These are phyloP conservation scores for Fusarium sp. DNA, from an alignment of 2,329 filamentous ascomycete genomes.

Conservation along the genomic window DNA sequence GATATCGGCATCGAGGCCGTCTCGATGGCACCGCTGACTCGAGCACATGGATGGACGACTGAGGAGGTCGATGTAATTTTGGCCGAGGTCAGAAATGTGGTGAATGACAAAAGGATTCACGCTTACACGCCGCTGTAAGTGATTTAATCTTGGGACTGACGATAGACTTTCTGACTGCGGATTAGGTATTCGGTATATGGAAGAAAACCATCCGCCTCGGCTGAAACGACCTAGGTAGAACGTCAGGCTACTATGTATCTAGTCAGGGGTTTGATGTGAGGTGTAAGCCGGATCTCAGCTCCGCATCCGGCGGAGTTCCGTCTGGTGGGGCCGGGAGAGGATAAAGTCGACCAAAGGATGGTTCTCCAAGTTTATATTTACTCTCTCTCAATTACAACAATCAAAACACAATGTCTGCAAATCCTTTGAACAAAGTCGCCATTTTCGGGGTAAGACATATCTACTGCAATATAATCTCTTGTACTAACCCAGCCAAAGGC, in stretches of 20 bases:
- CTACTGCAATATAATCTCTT: fast-evolving
- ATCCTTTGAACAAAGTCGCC: conserved; percentile 9
- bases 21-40: conserved; percentile 31
- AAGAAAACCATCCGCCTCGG: neutral
- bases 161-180: neutral
- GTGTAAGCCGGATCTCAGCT: neutral
- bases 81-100: conserved; percentile 22
- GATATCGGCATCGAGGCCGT: conserved; percentile 31
- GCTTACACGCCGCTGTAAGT: conserved; percentile 34
- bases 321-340: conserved; percentile 8
- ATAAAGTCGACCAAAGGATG: conserved; percentile 22
- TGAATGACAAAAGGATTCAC: conserved; percentile 16
- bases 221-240: neutral
- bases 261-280: too few relatives aligned
- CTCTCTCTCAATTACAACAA: conserved; percentile 1
- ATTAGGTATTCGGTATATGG: conserved; percentile 22
- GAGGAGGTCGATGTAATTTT: conserved; percentile 27
- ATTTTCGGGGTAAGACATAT: conserved; percentile 22
- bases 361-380: neutral
- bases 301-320: conserved; percentile 24
- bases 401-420: conserved; percentile 15
- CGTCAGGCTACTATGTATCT: neutral
- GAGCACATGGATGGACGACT: conserved; percentile 26
- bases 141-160: fast-evolving
- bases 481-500: conserved; percentile 21